phyloP scores from a whole-genome alignment of 192 early-diverging fungal species.

The Paraglomus brasilianum region DNA sequence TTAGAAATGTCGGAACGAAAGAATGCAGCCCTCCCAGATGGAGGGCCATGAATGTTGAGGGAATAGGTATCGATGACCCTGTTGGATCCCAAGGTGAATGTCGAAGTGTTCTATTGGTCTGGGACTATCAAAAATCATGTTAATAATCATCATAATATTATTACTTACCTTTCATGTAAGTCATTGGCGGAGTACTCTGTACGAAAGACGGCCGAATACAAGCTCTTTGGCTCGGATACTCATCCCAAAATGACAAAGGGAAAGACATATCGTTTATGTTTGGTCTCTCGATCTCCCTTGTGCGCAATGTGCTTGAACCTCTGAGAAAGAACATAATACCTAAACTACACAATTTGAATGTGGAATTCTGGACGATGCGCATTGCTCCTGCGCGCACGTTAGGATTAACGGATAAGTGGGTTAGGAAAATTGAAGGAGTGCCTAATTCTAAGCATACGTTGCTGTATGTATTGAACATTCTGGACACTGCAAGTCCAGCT shows the following conservation, averaged over 20 bases:
- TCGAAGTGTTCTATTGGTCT: neutral
- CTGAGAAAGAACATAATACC: constrained; percentile 52
- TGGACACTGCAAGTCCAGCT: constrained; percentile 56
- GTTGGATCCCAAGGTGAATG: constrained; percentile 52
- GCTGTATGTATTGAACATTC: constrained; percentile 57
- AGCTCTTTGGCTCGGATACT: constrained; percentile 69
- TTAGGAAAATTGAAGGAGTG: constrained; percentile 54
- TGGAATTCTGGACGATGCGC: constrained; percentile 60
- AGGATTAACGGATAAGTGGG: constrained; percentile 59
- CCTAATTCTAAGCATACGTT: constrained; percentile 49
- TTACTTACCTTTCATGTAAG: neutral
- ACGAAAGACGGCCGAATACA: constrained; percentile 55
- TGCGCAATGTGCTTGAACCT: constrained; percentile 51
- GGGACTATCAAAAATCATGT: neutral
- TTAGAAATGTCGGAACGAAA: constrained; percentile 63
- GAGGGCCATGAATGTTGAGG: constrained; percentile 55
- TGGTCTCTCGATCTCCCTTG: constrained; percentile 49
- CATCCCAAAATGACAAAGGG: constrained; percentile 65
- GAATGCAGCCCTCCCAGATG: constrained; percentile 70
- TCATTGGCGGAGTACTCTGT: constrained; percentile 57
- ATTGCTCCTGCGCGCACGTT: constrained; percentile 60
- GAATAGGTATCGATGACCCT: constrained; percentile 69
- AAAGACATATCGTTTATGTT: constrained; percentile 67
- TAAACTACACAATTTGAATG: constrained; percentile 54
- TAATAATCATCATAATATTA: neutral